Percentiles rank a stretch among this genome's conserved stretches.
phyloP scores from a whole-genome alignment of 805 yeast genomes.

The Yarrowia bubula region DNA sequence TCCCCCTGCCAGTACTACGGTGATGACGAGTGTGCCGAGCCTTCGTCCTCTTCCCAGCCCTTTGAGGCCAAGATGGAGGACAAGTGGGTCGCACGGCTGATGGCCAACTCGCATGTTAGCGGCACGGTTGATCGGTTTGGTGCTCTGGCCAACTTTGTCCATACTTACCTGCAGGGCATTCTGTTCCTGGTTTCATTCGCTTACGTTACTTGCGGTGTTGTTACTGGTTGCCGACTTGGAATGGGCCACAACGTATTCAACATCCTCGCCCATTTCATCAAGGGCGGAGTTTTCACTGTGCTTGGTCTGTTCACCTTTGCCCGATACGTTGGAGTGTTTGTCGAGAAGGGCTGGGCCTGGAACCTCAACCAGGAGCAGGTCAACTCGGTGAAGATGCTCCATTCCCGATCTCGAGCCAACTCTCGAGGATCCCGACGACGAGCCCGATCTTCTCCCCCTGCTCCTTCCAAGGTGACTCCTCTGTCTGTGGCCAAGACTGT shows the following conservation, averaged over 20 bases:
- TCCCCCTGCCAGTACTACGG: conserved; percentile 25
- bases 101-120: conserved; percentile 31
- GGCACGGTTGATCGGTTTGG: conserved; percentile 35
- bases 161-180: conserved; percentile 59
- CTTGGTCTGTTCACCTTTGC: conserved; percentile 79
- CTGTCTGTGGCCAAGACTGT: background rate
- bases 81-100: conserved; percentile 29
- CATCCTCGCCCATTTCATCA: conserved; percentile 89
- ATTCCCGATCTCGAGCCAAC: conserved; percentile 11
- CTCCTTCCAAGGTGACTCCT: background rate
- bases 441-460: conserved; percentile 17
- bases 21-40: conserved; percentile 8
- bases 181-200: conserved; percentile 58
- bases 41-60: background rate
- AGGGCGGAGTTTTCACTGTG: conserved; percentile 83
- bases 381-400: conserved; percentile 9
- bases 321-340: conserved; percentile 81
- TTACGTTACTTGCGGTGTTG: conserved; percentile 56
- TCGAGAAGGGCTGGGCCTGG: conserved; percentile 87
- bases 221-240: conserved; percentile 70
- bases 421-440: conserved; percentile 4
- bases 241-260: conserved; percentile 67
- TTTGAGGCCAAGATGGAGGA: conserved; percentile 29
- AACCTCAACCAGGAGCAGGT: conserved; percentile 45
- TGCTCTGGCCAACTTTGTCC: conserved; percentile 43